Evolutionary conservation across 768 basidiomycete species (phyloP).

Genomic region (Tricholoma matsutake): DNA sequence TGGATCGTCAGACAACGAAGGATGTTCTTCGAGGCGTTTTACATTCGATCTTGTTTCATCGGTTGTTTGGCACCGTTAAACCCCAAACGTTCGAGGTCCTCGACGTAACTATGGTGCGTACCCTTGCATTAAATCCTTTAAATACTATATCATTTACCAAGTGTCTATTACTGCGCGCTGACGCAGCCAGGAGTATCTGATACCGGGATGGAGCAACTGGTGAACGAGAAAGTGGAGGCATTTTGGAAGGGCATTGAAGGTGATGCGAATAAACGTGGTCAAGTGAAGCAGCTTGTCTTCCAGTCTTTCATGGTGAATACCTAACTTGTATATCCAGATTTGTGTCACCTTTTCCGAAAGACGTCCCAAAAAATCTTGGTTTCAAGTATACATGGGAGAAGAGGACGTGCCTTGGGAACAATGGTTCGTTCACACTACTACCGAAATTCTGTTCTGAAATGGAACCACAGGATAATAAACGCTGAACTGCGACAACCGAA

Average conservation of each 20-base stretch:
- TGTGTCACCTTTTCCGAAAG: conserved; percentile 75
- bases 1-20: conserved; percentile 69
- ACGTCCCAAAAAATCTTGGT: conserved; percentile 76
- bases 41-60: conserved; percentile 82
- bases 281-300: conserved; percentile 39
- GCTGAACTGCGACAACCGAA: conserved; percentile 75
- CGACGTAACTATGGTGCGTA: conserved; percentile 77
- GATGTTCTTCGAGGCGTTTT: conserved; percentile 75
- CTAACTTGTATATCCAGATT: conserved; percentile 42
- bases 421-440: conserved; percentile 47
- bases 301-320: not conserved
- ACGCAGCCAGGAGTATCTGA: conserved; percentile 78
- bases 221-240: conserved; percentile 71
- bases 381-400: conserved; percentile 64
- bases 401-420: conserved; percentile 89
- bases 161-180: not conserved
- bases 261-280: conserved; percentile 59
- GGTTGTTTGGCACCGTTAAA: conserved; percentile 76
- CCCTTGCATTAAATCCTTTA: not conserved
- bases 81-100: conserved; percentile 76
- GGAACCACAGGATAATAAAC: conserved; percentile 62
- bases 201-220: conserved; percentile 63
- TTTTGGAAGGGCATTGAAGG: conserved; percentile 80
- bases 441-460: not conserved
- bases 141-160: too few species aligned